Evolutionary conservation across 139 green algal genomes (phyloP).

Genomic region (Coccomyxa sp.): DNA sequence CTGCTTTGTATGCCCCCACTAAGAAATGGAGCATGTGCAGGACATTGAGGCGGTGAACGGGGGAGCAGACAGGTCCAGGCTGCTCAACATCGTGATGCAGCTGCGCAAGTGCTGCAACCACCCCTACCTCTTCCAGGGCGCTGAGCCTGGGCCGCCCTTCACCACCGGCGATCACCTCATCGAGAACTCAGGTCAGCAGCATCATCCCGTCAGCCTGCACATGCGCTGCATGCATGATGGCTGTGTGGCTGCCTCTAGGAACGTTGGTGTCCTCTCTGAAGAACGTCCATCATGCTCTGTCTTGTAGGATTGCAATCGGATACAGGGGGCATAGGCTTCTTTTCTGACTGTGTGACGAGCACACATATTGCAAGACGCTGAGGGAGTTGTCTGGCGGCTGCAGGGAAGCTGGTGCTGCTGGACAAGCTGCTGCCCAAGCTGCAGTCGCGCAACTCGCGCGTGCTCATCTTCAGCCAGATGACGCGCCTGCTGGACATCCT

Average conservation of each 20-base stretch:
- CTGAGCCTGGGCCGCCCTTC: conserved; percentile 92
- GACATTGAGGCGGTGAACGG: conserved; percentile 29
- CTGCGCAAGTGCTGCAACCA: conserved; percentile 99
- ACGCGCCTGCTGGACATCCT: conserved; percentile 95
- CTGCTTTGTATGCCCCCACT: too few relatives aligned
- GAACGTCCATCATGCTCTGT: too few relatives aligned
- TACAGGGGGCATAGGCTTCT: too few relatives aligned
- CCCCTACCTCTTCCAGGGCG: conserved; percentile 84
- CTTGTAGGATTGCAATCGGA: too few relatives aligned
- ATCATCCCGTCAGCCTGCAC: too few relatives aligned
- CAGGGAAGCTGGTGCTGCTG: conserved; percentile 89
- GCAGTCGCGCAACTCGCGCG: conserved; percentile 65
- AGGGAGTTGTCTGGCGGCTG: too few relatives aligned
- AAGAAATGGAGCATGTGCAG: too few relatives aligned
- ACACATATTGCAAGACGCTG: too few relatives aligned
- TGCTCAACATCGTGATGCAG: conserved; percentile 99
- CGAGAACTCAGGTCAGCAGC: conserved; percentile 58
- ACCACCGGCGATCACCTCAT: conserved; percentile 86
- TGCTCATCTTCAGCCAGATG: conserved; percentile 96
- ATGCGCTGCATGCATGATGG: too few relatives aligned
- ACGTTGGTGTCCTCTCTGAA: too few relatives aligned
- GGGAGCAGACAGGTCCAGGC: conserved; percentile 52
- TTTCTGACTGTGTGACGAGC: too few relatives aligned
- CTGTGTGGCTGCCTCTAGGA: too few relatives aligned
- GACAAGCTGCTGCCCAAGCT: conserved; percentile 88